Percentiles rank a stretch among this genome's conserved stretches.
Conservation (phyloP, 441 rosid genomes). For the Bocquillonia castaneifolia region DNA sequence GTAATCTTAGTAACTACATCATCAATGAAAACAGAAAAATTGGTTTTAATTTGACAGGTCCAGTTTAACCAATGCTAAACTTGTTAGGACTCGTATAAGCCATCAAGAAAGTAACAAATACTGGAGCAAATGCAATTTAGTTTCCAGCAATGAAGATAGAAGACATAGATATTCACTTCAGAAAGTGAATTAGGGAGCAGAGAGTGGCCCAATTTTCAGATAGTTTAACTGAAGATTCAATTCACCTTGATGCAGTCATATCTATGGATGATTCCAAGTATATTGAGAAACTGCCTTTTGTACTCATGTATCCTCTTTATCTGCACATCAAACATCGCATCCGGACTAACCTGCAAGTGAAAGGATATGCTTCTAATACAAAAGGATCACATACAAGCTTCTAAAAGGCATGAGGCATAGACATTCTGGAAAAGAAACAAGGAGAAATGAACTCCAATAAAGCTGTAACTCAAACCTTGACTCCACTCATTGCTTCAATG, state of each 20-base stretch:
- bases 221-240: slow-evolving; percentile 11
- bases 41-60: not conserved
- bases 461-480: slow-evolving; percentile 38
- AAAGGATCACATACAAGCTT: slow-evolving; percentile 14
- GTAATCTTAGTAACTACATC: not conserved
- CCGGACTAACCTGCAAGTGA: slow-evolving; percentile 37
- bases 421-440: not conserved
- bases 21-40: not conserved
- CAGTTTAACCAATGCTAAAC: not conserved
- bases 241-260: slow-evolving; percentile 48
- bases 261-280: slow-evolving; percentile 46
- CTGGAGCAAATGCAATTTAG: not conserved
- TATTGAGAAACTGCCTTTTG: slow-evolving; percentile 51
- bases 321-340: slow-evolving; percentile 61
- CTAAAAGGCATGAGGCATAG: not conserved
- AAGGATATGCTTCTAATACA: not conserved
- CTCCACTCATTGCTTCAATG: slow-evolving; percentile 51
- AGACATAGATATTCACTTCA: not conserved
- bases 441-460: slow-evolving; percentile 6
- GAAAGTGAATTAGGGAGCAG: not conserved
- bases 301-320: slow-evolving; percentile 56
- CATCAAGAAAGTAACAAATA: not conserved
- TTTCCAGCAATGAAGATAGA: slow-evolving; percentile 4
- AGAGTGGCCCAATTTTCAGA: not conserved
- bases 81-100: not conserved